Conservation (phyloP, 257 asterid species). For the Avicennia marina region DNA sequence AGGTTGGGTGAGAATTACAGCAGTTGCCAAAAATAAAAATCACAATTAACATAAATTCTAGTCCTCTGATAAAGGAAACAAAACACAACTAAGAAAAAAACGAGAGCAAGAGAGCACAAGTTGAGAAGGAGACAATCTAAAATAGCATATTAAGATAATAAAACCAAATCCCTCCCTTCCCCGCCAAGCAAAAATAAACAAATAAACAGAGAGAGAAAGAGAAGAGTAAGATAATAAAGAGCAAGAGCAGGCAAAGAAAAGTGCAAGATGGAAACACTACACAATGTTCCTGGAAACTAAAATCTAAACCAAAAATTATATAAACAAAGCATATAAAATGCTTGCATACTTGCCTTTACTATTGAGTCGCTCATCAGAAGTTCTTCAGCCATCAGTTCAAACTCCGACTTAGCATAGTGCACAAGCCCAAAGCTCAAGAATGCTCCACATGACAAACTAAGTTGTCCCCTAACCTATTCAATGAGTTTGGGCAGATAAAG, state of each 20-base stretch:
- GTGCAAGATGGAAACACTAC: neutral
- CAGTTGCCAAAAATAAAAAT: too few relatives aligned
- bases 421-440: constrained; percentile 75
- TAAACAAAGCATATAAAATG: constrained; percentile 8
- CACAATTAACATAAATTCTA: too few relatives aligned
- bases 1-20: too few relatives aligned
- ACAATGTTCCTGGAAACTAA: constrained; percentile 3
- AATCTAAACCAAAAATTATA: neutral
- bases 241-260: constrained; percentile 2
- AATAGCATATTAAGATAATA: constrained; percentile 3
- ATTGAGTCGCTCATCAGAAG: constrained; percentile 91
- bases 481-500: constrained; percentile 11
- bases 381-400: constrained; percentile 87
- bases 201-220: neutral
- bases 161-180: constrained; percentile 9
- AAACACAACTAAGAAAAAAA: too few relatives aligned
- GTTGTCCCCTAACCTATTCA: constrained; percentile 79
- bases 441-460: constrained; percentile 75
- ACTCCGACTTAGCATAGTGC: constrained; percentile 65
- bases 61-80: too few relatives aligned
- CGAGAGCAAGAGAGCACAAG: neutral
- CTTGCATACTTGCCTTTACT: constrained; percentile 52
- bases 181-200: neutral
- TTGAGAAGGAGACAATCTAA: neutral
- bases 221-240: constrained; percentile 1